Base-by-base conservation (phyloP, 2,329 filamentous ascomycete species). In the Escovopsis weberi region DNA sequence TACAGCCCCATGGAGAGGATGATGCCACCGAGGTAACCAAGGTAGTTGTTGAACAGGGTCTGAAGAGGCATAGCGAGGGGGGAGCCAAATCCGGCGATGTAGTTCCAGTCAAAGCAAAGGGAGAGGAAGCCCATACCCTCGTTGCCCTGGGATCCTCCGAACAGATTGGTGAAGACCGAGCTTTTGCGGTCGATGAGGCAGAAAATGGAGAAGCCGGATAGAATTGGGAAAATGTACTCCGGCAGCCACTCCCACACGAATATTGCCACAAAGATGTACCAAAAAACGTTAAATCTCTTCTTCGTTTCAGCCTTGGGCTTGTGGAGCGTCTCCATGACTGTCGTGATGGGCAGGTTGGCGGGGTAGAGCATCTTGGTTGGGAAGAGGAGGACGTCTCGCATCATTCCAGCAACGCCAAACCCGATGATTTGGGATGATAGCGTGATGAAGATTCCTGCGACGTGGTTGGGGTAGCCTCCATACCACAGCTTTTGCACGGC, bases 201-300 rank as follows among this genome's bases (percentile, higher is more conserved):
- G 41, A 69, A 67, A 26, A 72, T 42, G 33, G 45, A 47, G 28
- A 52, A 34, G 30, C 50, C 50, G 9, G 58, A 62, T 6, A 70
- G 53, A 4, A 65, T 45, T 2, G 67, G 62, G 39, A 66, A 64
- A 1, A 70, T 62, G 38, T 66, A 69, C 43, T 68, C 60, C 0
- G 70, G 68, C 36, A 73, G 53, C 23, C 68, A 56, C 41, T 72
- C 68, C 61, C 69, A 73, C 30, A 64, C 48, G 38, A 68, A 64
- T 34, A 68, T 57, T 37, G 51, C 54, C 0, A 51, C 44, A 47
- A 64, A 64, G 37, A 64, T 51, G 32, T 57, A 49, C 53, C 61
- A 62, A 44, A 69, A 71, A 11, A 64, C 51, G 19, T 57, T 56
- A 34, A 70, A 51, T 1, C 59, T 58, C 43, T 60, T 59, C 38